A percentile compares a stretch with the other conserved stretches of the same genome.
phyloP scores from a whole-genome alignment of 2,329 filamentous ascomycete genomes.

The Colletotrichum navitas region DNA sequence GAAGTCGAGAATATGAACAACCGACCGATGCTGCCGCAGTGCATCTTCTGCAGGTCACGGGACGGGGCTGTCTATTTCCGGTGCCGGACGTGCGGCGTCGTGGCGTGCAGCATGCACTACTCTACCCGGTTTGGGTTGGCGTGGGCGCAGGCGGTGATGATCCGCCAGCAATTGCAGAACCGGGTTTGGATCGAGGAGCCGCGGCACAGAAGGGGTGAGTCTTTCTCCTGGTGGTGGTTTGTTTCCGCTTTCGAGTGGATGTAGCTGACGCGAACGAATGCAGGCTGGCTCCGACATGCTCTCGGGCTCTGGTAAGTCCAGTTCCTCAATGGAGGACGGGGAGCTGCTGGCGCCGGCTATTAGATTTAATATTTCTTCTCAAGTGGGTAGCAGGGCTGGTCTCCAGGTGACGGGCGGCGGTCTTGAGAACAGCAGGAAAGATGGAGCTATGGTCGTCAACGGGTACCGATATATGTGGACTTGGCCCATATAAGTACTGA shows the following conservation, averaged over 20 bases:
- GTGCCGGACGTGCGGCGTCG: conserved; percentile 14
- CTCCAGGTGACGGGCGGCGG: background rate
- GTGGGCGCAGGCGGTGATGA: background rate
- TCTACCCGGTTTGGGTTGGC: conserved; percentile 5
- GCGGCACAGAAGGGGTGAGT: background rate
- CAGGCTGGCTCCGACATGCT: conserved; percentile 4
- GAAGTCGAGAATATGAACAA: conserved; percentile 17
- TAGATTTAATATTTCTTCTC: background rate
- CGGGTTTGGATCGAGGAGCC: conserved; percentile 11
- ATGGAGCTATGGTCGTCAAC: background rate
- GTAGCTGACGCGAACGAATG: background rate
- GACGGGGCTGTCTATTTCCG: conserved; percentile 10
- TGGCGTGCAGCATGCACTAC: conserved; percentile 10
- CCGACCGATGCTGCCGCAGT: background rate
- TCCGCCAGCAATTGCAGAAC: background rate
- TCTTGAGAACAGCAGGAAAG: background rate
- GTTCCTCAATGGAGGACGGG: background rate
- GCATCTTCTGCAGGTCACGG: conserved; percentile 12
- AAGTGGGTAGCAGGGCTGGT: background rate
- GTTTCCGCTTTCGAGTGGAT: background rate
- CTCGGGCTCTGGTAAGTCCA: background rate
- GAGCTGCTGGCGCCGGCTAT: background rate
- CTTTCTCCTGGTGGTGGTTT: too few relatives aligned
- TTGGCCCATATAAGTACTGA: too few relatives aligned
- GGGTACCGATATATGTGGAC: background rate